Conservation (phyloP, 148 eudicot genomes). For the Camellia japonica region DNA sequence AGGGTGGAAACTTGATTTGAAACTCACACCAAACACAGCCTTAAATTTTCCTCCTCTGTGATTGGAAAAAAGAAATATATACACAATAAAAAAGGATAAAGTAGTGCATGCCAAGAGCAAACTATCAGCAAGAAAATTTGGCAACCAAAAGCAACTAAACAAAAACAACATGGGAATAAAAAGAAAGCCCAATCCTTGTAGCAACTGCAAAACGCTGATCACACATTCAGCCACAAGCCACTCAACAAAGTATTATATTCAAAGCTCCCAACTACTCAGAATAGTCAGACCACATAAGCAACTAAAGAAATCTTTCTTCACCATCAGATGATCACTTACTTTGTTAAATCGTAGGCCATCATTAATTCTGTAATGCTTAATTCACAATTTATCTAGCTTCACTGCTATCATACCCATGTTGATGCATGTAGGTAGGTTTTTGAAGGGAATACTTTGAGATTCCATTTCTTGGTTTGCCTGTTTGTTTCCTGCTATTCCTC, state of each 20-base stretch:
- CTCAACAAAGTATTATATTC: not conserved
- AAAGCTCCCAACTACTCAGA: not conserved
- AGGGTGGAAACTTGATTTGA: too few relatives aligned
- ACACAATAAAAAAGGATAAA: not conserved
- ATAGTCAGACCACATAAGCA: too few relatives aligned
- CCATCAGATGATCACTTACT: not conserved
- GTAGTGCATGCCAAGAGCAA: not conserved
- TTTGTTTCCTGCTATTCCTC: not conserved
- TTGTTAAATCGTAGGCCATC: not conserved
- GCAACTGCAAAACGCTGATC: not conserved
- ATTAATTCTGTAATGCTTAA: not conserved
- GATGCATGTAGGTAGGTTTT: not conserved
- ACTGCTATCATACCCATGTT: not conserved
- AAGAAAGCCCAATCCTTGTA: not conserved
- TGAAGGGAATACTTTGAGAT: not conserved
- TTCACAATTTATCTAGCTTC: not conserved
- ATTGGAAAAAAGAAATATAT: not conserved
- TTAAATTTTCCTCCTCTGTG: not conserved
- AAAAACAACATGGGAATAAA: not conserved
- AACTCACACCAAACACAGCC: too few relatives aligned
- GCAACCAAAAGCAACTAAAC: not conserved
- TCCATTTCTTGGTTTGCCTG: not conserved
- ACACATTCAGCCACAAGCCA: not conserved
- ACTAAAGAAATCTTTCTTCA: not conserved
- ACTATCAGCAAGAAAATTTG: not conserved